Evolutionary conservation across 176 grass and related monocot species (phyloP), one percentile per base, ranked within the genome.

Genomic region (sorghum (Sorghum bicolor)): DNA sequence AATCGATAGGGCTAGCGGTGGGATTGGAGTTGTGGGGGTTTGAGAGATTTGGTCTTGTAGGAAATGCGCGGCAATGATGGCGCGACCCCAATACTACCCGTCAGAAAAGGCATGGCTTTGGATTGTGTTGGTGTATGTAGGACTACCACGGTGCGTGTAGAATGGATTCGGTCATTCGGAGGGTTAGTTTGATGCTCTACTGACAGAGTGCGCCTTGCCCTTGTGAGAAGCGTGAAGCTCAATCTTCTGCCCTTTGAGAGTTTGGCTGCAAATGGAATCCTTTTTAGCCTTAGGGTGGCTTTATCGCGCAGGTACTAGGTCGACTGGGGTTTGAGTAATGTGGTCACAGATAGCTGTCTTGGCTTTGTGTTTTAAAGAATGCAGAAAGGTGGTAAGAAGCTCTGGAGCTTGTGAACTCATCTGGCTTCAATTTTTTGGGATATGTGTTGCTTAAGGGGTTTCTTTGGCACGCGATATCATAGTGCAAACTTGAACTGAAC

Each of bases 11-110:
- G 73, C 50, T 73, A 20, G 32, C 17, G 53, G 4, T 55, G 84
- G 72, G 78, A 83, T 85, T 82, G 76, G 80, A 50, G 71, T 8
- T 7, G 50, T 57, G 72, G 34, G 10, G 64, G 20, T 29, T 8
- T 64, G 64, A 44, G 62, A 74, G 58, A 36, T 85, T 68, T 71
- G 36, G 25, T 61, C 20, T 77, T 13, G 66, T 74, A 73, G 36
- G 40, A 40, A 86, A 89, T 91, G 73, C 63, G 48, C 63, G 45
- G 5, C 25, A 34, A 33, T 85, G 48, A 40, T 41, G 50, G 5
- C 28, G 28, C 30, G 64, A 47, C 25, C 33, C 32, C 20, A 39
- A 34, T 80, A 44, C 6, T 29, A 36, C 48, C 69, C 32, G 25
- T 1, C 5, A 22, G 64, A 38, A 70, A 67, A 43, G 15, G 20